These are phyloP conservation scores for Trichoderma koningiopsis DNA, from an alignment of 2,329 filamentous ascomycete species.

Conservation along the genomic window DNA sequence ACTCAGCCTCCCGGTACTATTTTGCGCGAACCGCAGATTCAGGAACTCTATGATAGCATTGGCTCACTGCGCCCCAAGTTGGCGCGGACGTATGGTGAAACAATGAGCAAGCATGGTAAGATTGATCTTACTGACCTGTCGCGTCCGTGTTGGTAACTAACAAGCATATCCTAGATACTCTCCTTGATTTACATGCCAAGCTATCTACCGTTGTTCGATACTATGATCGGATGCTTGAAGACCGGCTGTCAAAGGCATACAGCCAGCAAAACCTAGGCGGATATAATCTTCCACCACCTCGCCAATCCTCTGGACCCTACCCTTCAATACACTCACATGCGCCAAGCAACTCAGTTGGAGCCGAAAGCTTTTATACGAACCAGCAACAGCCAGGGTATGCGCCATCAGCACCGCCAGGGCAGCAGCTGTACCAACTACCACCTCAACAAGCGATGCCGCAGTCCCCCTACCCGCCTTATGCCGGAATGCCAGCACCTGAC, in stretches of 20 bases:
- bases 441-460: constrained; percentile 42
- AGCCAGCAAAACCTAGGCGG: constrained; percentile 73
- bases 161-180: constrained; percentile 64
- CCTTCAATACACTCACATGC: constrained; percentile 65
- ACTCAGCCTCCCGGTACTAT: constrained; percentile 96
- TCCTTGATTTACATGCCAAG: constrained; percentile 93
- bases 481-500: constrained; percentile 40
- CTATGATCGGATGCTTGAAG: constrained; percentile 97
- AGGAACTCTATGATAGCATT: constrained; percentile 97
- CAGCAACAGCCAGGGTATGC: constrained; percentile 62
- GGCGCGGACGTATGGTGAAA: constrained; percentile 93
- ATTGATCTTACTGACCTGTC: constrained; percentile 37
- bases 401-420: constrained; percentile 42
- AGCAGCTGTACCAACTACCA: constrained; percentile 37
- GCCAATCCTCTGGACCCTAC: constrained; percentile 65
- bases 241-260: constrained; percentile 90
- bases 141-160: constrained; percentile 26
- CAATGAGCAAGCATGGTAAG: constrained; percentile 98
- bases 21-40: constrained; percentile 93
- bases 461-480: constrained; percentile 48
- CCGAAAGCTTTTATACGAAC: constrained; percentile 82
- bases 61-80: constrained; percentile 90
- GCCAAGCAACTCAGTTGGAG: constrained; percentile 52
- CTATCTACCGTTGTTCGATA: constrained; percentile 94
- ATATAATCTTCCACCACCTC: constrained; percentile 59